Evolutionary conservation across 805 yeast genomes (phyloP).

Genomic region (Metschnikowia dekortorum): DNA sequence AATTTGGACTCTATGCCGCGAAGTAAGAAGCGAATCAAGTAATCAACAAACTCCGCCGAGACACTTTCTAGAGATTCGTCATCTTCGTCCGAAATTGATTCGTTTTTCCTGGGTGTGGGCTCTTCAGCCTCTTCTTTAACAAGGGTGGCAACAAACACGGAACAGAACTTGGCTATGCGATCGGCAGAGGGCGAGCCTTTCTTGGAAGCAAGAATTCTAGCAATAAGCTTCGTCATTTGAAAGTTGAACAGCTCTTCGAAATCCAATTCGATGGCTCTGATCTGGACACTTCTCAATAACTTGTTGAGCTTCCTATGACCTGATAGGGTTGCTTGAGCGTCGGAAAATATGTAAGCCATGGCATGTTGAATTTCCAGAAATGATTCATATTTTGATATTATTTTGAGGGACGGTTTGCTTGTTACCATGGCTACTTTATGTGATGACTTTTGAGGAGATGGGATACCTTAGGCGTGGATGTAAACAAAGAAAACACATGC

Average conservation of each 20-base stretch:
- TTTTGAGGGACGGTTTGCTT: slow-evolving; percentile 14
- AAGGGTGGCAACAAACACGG: slow-evolving; percentile 51
- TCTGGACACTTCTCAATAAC: slow-evolving; percentile 55
- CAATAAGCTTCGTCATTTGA: slow-evolving; percentile 56
- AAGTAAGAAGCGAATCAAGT: slow-evolving; percentile 61
- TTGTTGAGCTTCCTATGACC: slow-evolving; percentile 74
- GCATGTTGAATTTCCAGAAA: slow-evolving; percentile 25
- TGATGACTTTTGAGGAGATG: not conserved
- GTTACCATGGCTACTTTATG: slow-evolving; percentile 2
- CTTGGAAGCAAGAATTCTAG: slow-evolving; percentile 63
- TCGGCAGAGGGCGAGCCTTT: slow-evolving; percentile 71
- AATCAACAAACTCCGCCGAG: slow-evolving; percentile 53
- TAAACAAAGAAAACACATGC: slow-evolving; percentile 1
- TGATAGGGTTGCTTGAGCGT: slow-evolving; percentile 67
- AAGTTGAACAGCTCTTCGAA: slow-evolving; percentile 56
- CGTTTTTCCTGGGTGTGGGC: slow-evolving; percentile 14
- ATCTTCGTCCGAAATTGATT: slow-evolving; percentile 23
- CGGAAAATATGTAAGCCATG: slow-evolving; percentile 69
- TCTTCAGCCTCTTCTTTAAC: slow-evolving; percentile 28
- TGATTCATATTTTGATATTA: slow-evolving; percentile 7
- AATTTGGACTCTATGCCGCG: slow-evolving; percentile 76
- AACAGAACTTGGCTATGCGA: slow-evolving; percentile 65
- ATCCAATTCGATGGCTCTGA: slow-evolving; percentile 48
- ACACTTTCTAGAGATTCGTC: slow-evolving; percentile 36
- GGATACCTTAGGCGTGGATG: not conserved